These are phyloP conservation scores for Suillus decipiens DNA, from an alignment of 768 basidiomycete species.

Conservation along the genomic window DNA sequence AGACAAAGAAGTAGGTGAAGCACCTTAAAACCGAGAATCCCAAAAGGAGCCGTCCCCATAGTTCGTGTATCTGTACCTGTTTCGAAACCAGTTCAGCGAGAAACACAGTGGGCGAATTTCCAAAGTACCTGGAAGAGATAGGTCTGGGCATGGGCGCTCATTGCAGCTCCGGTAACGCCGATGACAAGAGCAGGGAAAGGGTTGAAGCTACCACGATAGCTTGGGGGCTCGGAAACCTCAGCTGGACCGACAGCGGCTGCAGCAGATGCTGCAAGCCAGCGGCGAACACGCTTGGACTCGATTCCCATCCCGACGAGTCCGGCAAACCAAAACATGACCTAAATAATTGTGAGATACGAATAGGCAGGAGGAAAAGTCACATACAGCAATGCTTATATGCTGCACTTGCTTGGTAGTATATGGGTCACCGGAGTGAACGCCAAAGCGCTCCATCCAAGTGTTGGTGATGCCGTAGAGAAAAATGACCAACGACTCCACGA, in stretches of 20 bases:
- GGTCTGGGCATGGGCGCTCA: constrained; percentile 88
- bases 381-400: constrained; percentile 89
- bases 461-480: constrained; percentile 90
- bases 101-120: neutral
- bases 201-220: constrained; percentile 80
- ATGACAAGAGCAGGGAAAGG: constrained; percentile 93
- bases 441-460: constrained; percentile 97
- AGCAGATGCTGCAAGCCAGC: constrained; percentile 68
- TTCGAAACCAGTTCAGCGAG: neutral
- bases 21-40: constrained; percentile 79
- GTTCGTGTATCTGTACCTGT: constrained; percentile 82
- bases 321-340: constrained; percentile 95
- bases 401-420: constrained; percentile 91
- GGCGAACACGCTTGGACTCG: constrained; percentile 73
- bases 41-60: constrained; percentile 90
- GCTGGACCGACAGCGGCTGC: constrained; percentile 37
- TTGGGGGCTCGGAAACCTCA: constrained; percentile 59
- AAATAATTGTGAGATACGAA: constrained; percentile 1
- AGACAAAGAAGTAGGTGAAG: constrained; percentile 93
- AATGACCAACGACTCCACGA: constrained; percentile 77
- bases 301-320: constrained; percentile 88
- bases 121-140: constrained; percentile 82
- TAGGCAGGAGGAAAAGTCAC: constrained; percentile 20
- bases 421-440: constrained; percentile 76
- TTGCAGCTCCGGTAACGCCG: constrained; percentile 90